A percentile compares a stretch with the other conserved stretches of the same genome.
Conservation (phyloP, 176 grass and related monocot genomes). For the Ensete glaucum region DNA sequence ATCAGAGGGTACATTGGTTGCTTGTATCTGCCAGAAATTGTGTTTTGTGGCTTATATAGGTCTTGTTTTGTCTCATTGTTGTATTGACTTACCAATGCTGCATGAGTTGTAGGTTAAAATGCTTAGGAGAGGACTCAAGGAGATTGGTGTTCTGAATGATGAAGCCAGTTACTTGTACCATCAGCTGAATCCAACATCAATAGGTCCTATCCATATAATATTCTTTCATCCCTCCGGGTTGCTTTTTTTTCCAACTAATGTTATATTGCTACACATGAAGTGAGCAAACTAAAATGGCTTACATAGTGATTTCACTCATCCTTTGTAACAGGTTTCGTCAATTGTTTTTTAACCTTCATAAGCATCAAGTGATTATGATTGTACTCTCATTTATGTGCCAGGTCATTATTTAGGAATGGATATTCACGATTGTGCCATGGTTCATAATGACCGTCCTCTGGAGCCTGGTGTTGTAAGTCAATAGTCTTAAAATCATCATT, state of each 20-base stretch:
- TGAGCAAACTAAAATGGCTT: neutral
- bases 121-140: conserved; percentile 72
- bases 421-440: conserved; percentile 59
- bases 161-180: conserved; percentile 53
- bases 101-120: conserved; percentile 43
- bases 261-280: neutral
- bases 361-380: neutral
- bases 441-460: conserved; percentile 45
- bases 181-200: conserved; percentile 89
- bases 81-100: conserved; percentile 1
- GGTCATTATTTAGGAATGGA: conserved; percentile 95
- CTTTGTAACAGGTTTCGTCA: no score
- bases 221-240: neutral
- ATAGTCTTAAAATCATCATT: neutral
- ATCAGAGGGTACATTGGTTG: neutral
- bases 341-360: neutral
- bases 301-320: neutral
- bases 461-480: conserved; percentile 76
- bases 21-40: neutral
- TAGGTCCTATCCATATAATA: conserved; percentile 31
- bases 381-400: conserved; percentile 22
- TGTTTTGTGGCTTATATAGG: neutral
- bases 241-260: conserved; percentile 2
- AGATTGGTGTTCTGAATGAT: conserved; percentile 63
- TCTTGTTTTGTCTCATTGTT: neutral